Evolutionary conservation across 2,329 filamentous ascomycete species (phyloP).

Genomic region (Tolypocladium amazonense): DNA sequence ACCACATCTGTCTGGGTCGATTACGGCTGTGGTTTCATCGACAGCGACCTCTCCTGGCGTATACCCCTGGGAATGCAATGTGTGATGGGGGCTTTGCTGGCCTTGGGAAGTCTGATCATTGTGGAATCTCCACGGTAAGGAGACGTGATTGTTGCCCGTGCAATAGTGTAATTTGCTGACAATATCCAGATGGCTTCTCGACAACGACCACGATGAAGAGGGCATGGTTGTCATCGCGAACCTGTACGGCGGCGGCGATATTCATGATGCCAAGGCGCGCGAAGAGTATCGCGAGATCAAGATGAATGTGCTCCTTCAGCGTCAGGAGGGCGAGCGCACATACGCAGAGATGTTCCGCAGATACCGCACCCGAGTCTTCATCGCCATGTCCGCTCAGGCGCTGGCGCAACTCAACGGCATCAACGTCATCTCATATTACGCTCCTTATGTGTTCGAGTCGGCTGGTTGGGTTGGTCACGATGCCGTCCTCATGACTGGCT

Average conservation of each 20-base stretch:
- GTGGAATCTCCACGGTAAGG: constrained; percentile 85
- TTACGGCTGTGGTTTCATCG: constrained; percentile 89
- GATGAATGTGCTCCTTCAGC: constrained; percentile 87
- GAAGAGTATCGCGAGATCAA: constrained; percentile 99
- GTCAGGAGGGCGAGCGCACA: constrained; percentile 87
- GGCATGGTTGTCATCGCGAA: constrained; percentile 98
- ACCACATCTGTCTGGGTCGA: constrained; percentile 97
- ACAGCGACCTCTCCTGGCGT: constrained; percentile 80
- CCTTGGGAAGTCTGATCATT: constrained; percentile 78
- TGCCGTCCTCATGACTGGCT: constrained; percentile 92
- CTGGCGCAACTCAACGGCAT: constrained; percentile 97
- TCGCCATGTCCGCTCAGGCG: constrained; percentile 96
- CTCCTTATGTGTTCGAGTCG: constrained; percentile 89
- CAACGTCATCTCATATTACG: constrained; percentile 99
- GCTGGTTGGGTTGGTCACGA: constrained; percentile 90
- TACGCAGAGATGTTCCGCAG: constrained; percentile 92
- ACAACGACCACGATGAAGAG: constrained; percentile 97
- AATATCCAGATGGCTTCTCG: constrained; percentile 71
- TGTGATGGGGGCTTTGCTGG: constrained; percentile 81
- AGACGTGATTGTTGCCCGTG: not conserved
- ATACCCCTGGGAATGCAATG: constrained; percentile 87
- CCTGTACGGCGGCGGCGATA: constrained; percentile 89
- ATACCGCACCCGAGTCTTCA: constrained; percentile 87
- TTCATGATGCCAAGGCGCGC: constrained; percentile 82
- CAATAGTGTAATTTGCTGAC: constrained; percentile 13